A percentile compares a stretch with the other conserved stretches of the same genome.
phyloP scores from a whole-genome alignment of 768 basidiomycete genomes.

The Harrya chromipes region DNA sequence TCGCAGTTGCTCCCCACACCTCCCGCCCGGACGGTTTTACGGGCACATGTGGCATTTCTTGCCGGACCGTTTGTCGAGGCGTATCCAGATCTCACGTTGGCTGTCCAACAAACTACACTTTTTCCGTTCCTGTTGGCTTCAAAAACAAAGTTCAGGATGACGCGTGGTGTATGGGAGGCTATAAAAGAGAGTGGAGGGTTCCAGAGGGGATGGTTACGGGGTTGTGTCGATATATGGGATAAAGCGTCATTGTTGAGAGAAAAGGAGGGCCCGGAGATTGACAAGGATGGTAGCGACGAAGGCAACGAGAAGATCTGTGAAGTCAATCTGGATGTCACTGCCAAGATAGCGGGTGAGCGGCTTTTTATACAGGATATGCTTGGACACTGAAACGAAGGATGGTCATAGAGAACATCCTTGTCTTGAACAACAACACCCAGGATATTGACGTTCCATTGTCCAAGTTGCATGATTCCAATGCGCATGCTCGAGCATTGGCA shows the following conservation, averaged over 20 bases:
- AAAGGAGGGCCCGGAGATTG: conserved; percentile 29
- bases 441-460: conserved; percentile 49
- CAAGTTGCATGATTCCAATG: conserved; percentile 47
- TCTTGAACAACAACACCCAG: conserved; percentile 41
- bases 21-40: conserved; percentile 50
- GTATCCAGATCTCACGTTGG: conserved; percentile 26
- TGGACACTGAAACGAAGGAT: neutral
- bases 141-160: conserved; percentile 64
- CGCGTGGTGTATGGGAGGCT: conserved; percentile 69
- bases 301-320: conserved; percentile 43
- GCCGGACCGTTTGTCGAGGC: conserved; percentile 39
- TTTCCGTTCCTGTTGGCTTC: conserved; percentile 77
- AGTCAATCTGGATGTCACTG: conserved; percentile 53
- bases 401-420: conserved; percentile 59
- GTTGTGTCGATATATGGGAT: conserved; percentile 47
- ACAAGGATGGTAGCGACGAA: conserved; percentile 30
- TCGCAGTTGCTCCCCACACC: conserved; percentile 35
- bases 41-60: conserved; percentile 57
- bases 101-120: conserved; percentile 50
- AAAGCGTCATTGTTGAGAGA: conserved; percentile 22
- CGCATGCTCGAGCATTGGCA: conserved; percentile 54
- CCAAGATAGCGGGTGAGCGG: conserved; percentile 61
- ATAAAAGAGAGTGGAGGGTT: conserved; percentile 39
- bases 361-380: neutral
- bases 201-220: conserved; percentile 44